Evolutionary conservation across 2,329 filamentous ascomycete species (phyloP), one percentile per base, ranked within the genome.

Genomic region (Verticillium zaregamsianum): DNA sequence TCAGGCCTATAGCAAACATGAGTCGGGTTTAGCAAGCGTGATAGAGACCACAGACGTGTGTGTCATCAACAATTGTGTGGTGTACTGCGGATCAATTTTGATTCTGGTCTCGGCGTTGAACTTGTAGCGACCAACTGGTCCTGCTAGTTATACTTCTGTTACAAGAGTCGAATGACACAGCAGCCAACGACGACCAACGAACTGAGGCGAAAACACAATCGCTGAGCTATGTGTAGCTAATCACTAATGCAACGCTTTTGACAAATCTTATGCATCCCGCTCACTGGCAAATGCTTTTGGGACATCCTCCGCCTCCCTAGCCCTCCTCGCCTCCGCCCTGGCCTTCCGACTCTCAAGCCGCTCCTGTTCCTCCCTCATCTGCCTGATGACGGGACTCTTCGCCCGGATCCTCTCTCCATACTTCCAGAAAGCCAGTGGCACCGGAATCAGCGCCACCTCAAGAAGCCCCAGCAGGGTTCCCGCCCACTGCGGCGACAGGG

Each of bases 381-480:
- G 72, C n/a, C 73, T 70, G 58, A 83, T 77, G 15, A 84, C 71
- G 0, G 76, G 77, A 60, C 83, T 86, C 69, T 75, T 81, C 6
- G 77, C 76, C 3, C 85, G 76, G 59, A 88, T 86, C 61, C 70
- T 72, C 39, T 79, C 78, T 0, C 85, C 85, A 66, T 83, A 87
- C 33, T 78, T 78, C 73, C 92, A 95, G 69, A 96, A 95, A 0
- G 92, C 80, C 61, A 94, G 83, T 0, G 92, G 92, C 56, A 95
- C 93, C 0, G 92, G 91, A 17, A 95, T 89, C 68, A 92, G 84
- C 0, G 80, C 77, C 2, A 92, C 84, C 68, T 94, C 90, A 2
- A 96, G 76, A 59, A 93, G 69, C 0, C 90, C 91, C 3, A 95
- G 78, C 56, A 95, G 76, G 0, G 90, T 93, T 0, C 90, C 90